Conservation (phyloP, 805 yeast species). For the Candida railenensis region DNA sequence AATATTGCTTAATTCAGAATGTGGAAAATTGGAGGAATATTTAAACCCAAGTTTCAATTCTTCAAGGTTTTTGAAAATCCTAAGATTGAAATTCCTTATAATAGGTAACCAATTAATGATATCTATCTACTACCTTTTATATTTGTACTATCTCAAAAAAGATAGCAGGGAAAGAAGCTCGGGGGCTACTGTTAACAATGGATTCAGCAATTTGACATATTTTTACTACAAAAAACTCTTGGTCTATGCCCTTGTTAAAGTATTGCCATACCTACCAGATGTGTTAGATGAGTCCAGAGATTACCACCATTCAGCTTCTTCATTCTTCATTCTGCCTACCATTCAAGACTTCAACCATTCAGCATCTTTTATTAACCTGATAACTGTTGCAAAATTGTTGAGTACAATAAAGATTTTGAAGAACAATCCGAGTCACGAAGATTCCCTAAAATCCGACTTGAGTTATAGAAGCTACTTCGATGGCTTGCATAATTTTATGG, state of each 20-base stretch:
- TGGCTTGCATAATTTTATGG: neutral
- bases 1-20: neutral
- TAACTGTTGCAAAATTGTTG: neutral
- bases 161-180: neutral
- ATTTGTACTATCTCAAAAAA: neutral
- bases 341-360: neutral
- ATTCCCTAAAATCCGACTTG: neutral
- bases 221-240: conserved; percentile 1
- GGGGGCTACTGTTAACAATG: neutral
- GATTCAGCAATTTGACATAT: neutral
- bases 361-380: neutral
- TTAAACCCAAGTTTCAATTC: neutral
- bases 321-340: neutral
- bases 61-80: neutral
- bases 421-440: neutral
- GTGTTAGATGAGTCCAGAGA: conserved; percentile 1
- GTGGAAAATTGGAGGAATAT: conserved; percentile 3
- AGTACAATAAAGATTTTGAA: neutral
- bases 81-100: neutral
- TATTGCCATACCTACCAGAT: neutral
- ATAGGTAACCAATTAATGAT: neutral
- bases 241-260: neutral
- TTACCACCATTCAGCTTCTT: neutral
- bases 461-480: neutral
- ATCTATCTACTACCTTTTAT: conserved; percentile 1